A percentile compares a stretch with the other conserved stretches of the same genome.
Evolutionary conservation across 2,329 filamentous ascomycete genomes (phyloP).

Genomic region (Orbilia javanica): DNA sequence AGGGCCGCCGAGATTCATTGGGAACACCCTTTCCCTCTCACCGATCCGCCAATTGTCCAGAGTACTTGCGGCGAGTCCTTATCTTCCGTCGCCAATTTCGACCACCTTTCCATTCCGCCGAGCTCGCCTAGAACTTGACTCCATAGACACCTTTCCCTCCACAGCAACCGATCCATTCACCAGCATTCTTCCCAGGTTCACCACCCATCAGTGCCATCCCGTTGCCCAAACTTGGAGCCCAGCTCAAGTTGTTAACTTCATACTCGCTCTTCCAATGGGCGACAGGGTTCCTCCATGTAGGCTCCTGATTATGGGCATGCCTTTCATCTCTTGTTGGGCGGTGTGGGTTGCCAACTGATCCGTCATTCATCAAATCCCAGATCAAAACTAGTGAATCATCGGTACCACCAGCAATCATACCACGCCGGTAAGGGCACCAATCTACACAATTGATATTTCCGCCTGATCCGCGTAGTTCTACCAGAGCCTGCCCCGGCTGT

Average conservation of each 20-base stretch:
- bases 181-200: slow-evolving; percentile 52
- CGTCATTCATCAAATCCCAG: slow-evolving; percentile 88
- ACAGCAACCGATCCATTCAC: slow-evolving; percentile 55
- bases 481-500: slow-evolving; percentile 92
- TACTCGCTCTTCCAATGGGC: slow-evolving; percentile 88
- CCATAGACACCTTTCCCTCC: slow-evolving; percentile 54
- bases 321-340: slow-evolving; percentile 64
- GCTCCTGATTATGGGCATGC: slow-evolving; percentile 63
- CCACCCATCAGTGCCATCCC: slow-evolving; percentile 62
- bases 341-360: slow-evolving; percentile 64
- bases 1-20: neutral
- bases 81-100: neutral
- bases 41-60: neutral
- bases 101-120: slow-evolving; percentile 21
- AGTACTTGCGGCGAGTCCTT: neutral
- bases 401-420: slow-evolving; percentile 88
- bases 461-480: slow-evolving; percentile 90
- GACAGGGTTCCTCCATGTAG: slow-evolving; percentile 71
- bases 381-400: slow-evolving; percentile 92
- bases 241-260: slow-evolving; percentile 85
- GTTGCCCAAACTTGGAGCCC: slow-evolving; percentile 79
- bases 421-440: slow-evolving; percentile 89
- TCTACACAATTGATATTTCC: slow-evolving; percentile 91
- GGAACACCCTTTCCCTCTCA: neutral
- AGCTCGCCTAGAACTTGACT: slow-evolving; percentile 56